Evolutionary conservation across 2,329 filamentous ascomycete species (phyloP).

Genomic region (Colletotrichum filicis): DNA sequence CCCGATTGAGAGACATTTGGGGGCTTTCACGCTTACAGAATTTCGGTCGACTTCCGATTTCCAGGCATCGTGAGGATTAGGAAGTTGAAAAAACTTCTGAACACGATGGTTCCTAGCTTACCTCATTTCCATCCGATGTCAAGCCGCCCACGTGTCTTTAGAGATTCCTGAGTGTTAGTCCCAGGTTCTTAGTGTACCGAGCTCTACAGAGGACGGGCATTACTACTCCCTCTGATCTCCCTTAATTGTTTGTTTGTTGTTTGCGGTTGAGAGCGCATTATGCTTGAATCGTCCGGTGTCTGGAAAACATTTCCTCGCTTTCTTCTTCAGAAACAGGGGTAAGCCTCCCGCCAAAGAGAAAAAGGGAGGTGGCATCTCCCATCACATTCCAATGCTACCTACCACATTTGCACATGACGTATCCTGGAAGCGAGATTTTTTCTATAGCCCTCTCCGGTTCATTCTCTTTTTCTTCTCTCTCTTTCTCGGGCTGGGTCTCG

Average conservation of each 20-base stretch:
- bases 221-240: neutral
- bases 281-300: slow-evolving; percentile 32
- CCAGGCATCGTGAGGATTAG: neutral
- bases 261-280: slow-evolving; percentile 13
- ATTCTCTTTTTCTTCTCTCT: neutral
- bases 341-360: neutral
- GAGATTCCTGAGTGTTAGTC: neutral
- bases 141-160: neutral
- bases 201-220: neutral
- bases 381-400: slow-evolving; percentile 17
- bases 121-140: neutral
- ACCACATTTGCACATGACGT: slow-evolving; percentile 16
- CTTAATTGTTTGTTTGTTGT: slow-evolving; percentile 12
- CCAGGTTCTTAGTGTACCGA: neutral
- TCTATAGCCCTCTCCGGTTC: neutral
- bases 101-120: neutral
- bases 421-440: slow-evolving; percentile 13
- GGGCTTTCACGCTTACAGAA: neutral
- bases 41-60: slow-evolving; percentile 30
- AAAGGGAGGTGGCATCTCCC: slow-evolving; percentile 19
- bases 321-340: slow-evolving; percentile 16
- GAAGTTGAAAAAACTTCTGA: neutral
- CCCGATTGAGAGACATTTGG: slow-evolving; percentile 1
- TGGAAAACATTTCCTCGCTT: slow-evolving; percentile 8
- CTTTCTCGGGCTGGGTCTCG: neutral